phyloP scores from a whole-genome alignment of 2,329 filamentous ascomycete genomes.

The Trichoderma koningii region DNA sequence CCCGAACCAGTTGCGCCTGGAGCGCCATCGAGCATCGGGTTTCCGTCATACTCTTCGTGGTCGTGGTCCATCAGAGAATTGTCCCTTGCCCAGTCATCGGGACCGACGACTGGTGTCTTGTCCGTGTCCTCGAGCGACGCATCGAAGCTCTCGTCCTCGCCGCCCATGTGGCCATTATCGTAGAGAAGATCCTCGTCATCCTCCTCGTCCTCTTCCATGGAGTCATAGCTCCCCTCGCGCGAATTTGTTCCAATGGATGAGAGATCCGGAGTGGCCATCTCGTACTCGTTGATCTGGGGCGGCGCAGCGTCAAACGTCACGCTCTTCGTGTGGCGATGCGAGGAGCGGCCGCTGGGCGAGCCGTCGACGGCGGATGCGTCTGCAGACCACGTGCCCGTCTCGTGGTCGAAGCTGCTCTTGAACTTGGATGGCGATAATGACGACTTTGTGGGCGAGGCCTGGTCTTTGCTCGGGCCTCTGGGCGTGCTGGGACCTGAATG shows the following conservation, averaged over 20 bases:
- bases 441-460: slow-evolving; percentile 82
- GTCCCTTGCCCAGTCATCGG: slow-evolving; percentile 90
- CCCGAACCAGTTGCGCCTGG: slow-evolving; percentile 47
- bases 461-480: slow-evolving; percentile 66
- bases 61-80: slow-evolving; percentile 46
- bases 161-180: slow-evolving; percentile 54
- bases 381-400: slow-evolving; percentile 68
- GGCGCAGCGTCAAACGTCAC: slow-evolving; percentile 95
- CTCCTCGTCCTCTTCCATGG: slow-evolving; percentile 74
- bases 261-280: slow-evolving; percentile 95
- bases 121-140: slow-evolving; percentile 92
- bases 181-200: slow-evolving; percentile 62
- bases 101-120: slow-evolving; percentile 96
- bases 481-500: slow-evolving; percentile 35
- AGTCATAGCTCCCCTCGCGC: slow-evolving; percentile 90
- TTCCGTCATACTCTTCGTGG: slow-evolving; percentile 60
- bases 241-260: slow-evolving; percentile 89
- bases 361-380: slow-evolving; percentile 61
- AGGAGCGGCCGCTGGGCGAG: slow-evolving; percentile 64
- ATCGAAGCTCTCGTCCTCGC: slow-evolving; percentile 90
- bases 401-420: slow-evolving; percentile 69
- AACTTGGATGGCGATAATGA: slow-evolving; percentile 72
- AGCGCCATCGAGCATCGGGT: slow-evolving; percentile 63
- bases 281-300: slow-evolving; percentile 95
- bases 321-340: slow-evolving; percentile 89